Conservation (phyloP, 1,284 basidiomycete genomes). For the Cerrena zonata region DNA sequence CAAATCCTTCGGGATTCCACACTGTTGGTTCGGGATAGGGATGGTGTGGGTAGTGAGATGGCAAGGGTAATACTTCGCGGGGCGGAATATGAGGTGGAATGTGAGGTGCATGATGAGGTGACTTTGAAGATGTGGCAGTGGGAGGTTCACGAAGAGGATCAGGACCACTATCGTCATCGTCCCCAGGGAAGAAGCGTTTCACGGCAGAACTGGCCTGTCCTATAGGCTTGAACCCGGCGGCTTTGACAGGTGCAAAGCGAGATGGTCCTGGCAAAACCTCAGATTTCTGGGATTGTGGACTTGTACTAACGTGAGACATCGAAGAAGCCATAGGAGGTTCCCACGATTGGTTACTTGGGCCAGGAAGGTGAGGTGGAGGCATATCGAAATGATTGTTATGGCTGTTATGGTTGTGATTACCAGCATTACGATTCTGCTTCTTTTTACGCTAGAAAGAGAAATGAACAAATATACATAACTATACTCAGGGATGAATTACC, state of each 20-base stretch:
- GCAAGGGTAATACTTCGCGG: background rate
- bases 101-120: background rate
- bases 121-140: background rate
- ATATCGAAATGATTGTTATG: background rate
- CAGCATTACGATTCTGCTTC: background rate
- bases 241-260: conserved; percentile 26
- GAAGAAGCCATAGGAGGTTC: background rate
- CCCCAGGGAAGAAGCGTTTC: conserved; percentile 67
- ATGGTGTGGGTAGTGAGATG: background rate
- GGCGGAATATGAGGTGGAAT: background rate
- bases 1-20: background rate
- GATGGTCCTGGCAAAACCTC: background rate
- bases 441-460: conserved; percentile 3
- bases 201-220: conserved; percentile 51
- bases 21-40: background rate
- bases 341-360: background rate
- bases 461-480: background rate
- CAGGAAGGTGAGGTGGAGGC: conserved; percentile 5
- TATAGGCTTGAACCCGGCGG: conserved; percentile 61
- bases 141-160: conserved; percentile 3
- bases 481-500: background rate
- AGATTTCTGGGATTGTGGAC: background rate
- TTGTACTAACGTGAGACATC: background rate
- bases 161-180: conserved; percentile 49
- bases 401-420: background rate